These are phyloP conservation scores for Alnus glutinosa DNA, from an alignment of 306 rosid genomes.

Conservation along the genomic window DNA sequence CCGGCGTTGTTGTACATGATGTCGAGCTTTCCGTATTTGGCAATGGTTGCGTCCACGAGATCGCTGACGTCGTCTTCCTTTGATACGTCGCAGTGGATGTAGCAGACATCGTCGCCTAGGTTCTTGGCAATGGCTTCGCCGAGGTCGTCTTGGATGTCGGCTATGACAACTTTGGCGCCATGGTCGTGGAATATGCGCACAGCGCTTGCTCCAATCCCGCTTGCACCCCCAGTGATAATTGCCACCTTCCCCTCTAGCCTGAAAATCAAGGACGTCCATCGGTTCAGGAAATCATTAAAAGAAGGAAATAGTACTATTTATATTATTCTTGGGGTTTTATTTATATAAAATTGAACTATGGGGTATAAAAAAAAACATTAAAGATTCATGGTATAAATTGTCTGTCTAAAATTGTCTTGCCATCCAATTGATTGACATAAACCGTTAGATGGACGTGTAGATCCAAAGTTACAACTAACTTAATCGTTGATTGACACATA, in stretches of 20 bases:
- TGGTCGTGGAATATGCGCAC: not conserved
- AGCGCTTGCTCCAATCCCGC: slow-evolving; percentile 16
- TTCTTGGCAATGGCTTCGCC: not conserved
- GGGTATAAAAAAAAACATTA: too few relatives aligned
- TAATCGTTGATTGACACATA: too few relatives aligned
- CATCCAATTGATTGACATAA: too few relatives aligned
- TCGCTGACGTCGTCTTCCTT: slow-evolving; percentile 7
- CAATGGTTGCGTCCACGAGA: slow-evolving; percentile 4
- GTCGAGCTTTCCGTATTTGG: slow-evolving; percentile 15
- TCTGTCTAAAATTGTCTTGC: too few relatives aligned
- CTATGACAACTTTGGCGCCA: slow-evolving; percentile 18
- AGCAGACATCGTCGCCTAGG: not conserved
- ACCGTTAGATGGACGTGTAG: too few relatives aligned
- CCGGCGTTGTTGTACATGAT: slow-evolving; percentile 30
- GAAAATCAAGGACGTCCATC: not conserved
- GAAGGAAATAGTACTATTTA: too few relatives aligned
- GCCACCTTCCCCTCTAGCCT: slow-evolving; percentile 24
- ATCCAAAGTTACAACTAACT: too few relatives aligned
- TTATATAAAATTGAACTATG: too few relatives aligned
- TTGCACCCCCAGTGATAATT: slow-evolving; percentile 26
- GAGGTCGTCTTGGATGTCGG: slow-evolving; percentile 26
- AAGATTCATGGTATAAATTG: too few relatives aligned
- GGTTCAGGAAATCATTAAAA: too few relatives aligned
- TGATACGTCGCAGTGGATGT: slow-evolving; percentile 18
- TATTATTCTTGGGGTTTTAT: too few relatives aligned